Percentiles rank a stretch among this genome's conserved stretches.
phyloP scores from a whole-genome alignment of 345 rosid genomes.

The Melaleuca alternifolia region DNA sequence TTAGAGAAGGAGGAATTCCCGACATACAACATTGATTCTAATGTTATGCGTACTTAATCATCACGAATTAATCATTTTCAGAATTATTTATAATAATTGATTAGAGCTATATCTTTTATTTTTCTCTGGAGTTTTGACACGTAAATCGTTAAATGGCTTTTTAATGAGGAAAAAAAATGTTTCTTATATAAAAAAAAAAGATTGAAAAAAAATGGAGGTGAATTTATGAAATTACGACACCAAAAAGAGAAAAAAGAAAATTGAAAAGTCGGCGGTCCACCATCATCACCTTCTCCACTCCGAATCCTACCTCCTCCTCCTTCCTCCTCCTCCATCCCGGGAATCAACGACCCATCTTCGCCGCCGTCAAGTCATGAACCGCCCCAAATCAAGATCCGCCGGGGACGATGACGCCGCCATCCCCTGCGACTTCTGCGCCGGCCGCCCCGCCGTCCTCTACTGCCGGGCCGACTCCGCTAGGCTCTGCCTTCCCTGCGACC shows the following conservation, averaged over 20 bases:
- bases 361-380: slow-evolving; percentile 16
- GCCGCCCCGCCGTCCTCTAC: slow-evolving; percentile 55
- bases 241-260: background rate
- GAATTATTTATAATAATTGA: no score
- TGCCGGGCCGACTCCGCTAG: slow-evolving; percentile 87
- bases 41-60: no score
- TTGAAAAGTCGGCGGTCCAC: background rate
- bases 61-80: no score
- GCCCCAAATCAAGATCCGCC: slow-evolving; percentile 7
- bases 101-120: no score
- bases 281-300: background rate
- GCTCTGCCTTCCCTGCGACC: slow-evolving; percentile 84
- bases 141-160: no score
- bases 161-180: no score
- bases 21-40: no score
- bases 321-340: background rate
- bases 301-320: no score
- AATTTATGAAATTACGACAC: background rate
- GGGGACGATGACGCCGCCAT: slow-evolving; percentile 12
- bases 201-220: background rate
- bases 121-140: no score
- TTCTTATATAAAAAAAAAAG: no score
- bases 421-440: slow-evolving; percentile 76
- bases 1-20: no score
- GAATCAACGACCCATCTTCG: background rate